A percentile compares a stretch with the other conserved stretches of the same genome.
Conservation (phyloP, 1,284 basidiomycete genomes). For the Phlebopus sp. region DNA sequence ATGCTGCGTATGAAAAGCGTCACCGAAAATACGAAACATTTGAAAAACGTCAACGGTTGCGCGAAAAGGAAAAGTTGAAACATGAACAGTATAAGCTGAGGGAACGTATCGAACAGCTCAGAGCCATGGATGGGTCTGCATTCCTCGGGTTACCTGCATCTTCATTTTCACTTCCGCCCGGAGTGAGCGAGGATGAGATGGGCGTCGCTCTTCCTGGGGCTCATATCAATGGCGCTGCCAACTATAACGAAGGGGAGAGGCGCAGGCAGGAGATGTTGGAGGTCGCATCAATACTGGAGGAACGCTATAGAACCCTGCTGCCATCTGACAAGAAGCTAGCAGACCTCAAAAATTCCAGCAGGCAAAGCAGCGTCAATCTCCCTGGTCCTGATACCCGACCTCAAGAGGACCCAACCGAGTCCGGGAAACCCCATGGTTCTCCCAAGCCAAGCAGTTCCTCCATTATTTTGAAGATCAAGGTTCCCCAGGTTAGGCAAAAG, state of each 20-base stretch:
- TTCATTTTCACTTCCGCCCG: conserved; percentile 46
- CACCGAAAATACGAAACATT: conserved; percentile 86
- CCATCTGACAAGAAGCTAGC: conserved; percentile 54
- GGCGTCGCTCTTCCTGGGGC: conserved; percentile 32
- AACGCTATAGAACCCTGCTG: conserved; percentile 66
- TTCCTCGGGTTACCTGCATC: conserved; percentile 62
- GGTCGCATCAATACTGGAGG: conserved; percentile 60
- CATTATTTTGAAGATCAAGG: conserved; percentile 34
- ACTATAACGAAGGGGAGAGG: conserved; percentile 62
- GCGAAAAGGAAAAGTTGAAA: conserved; percentile 88
- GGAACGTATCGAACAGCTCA: conserved; percentile 83
- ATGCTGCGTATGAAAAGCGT: conserved; percentile 79
- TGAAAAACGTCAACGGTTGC: conserved; percentile 79
- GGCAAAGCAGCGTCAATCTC: conserved; percentile 11
- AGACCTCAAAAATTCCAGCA: conserved; percentile 23
- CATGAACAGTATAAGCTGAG: conserved; percentile 90
- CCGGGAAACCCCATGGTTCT: conserved; percentile 14
- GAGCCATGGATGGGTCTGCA: conserved; percentile 64
- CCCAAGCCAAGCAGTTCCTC: conserved; percentile 22
- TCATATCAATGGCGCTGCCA: conserved; percentile 40
- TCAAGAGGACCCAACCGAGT: conserved; percentile 15
- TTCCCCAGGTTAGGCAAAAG: conserved; percentile 26
- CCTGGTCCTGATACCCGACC: conserved; percentile 17
- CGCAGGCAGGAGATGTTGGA: conserved; percentile 69
- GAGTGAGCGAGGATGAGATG: conserved; percentile 26